A percentile compares a stretch with the other conserved stretches of the same genome.
Conservation (phyloP, 2,329 filamentous ascomycete species). For the Trichoderma brevicompactum region DNA sequence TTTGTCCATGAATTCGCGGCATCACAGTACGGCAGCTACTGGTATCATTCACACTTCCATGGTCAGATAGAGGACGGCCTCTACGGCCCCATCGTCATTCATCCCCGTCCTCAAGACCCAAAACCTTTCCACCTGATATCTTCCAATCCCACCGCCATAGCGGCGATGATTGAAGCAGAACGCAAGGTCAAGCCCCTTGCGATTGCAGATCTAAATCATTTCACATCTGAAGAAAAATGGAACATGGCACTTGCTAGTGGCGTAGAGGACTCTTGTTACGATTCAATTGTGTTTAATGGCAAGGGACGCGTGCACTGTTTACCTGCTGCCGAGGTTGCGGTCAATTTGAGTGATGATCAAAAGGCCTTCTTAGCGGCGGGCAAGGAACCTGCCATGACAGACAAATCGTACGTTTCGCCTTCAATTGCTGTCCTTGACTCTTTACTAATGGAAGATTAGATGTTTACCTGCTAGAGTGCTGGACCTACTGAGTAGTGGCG, state of each 20-base stretch:
- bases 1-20: constrained; percentile 62
- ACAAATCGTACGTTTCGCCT: constrained; percentile 44
- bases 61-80: constrained; percentile 64
- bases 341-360: constrained; percentile 43
- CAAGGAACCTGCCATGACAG: constrained; percentile 43
- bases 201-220: constrained; percentile 60
- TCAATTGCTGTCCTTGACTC: accelerated
- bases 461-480: not conserved
- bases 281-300: constrained; percentile 65
- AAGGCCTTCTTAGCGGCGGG: constrained; percentile 37
- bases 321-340: constrained; percentile 48
- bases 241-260: constrained; percentile 50
- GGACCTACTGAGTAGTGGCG: not conserved
- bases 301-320: constrained; percentile 61
- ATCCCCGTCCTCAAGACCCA: constrained; percentile 38
- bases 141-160: constrained; percentile 41
- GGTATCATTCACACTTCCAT: constrained; percentile 63
- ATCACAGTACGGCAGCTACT: constrained; percentile 61
- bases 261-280: constrained; percentile 60
- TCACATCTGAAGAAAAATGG: constrained; percentile 54
- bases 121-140: constrained; percentile 57
- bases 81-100: constrained; percentile 60
- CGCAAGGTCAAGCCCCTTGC: constrained; percentile 52
- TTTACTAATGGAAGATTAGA: not conserved
- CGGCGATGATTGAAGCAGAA: constrained; percentile 56